Evolutionary conservation across 768 basidiomycete species (phyloP).

Genomic region (Panus rudis): DNA sequence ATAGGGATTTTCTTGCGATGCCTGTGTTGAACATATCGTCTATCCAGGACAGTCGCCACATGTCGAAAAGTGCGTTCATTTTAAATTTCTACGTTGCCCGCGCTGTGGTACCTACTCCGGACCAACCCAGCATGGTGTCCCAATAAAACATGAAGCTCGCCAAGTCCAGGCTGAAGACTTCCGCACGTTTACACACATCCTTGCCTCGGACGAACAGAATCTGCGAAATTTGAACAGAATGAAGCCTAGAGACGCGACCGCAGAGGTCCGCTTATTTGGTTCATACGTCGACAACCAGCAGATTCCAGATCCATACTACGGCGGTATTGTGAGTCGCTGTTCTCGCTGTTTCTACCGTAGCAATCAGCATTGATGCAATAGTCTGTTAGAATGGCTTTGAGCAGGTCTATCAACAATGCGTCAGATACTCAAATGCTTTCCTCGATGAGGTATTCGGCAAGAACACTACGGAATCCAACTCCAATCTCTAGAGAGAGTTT

Average conservation of each 20-base stretch:
- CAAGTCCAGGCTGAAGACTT: constrained; percentile 64
- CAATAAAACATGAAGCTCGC: constrained; percentile 65
- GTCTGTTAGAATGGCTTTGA: constrained; percentile 65
- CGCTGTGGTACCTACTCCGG: not conserved
- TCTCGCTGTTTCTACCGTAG: not conserved
- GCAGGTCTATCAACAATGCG: constrained; percentile 70
- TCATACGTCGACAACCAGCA: constrained; percentile 63
- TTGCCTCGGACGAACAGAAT: constrained; percentile 80
- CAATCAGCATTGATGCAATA: not conserved
- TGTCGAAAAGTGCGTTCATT: constrained; percentile 54
- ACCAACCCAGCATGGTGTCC: constrained; percentile 54
- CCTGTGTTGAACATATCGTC: not conserved
- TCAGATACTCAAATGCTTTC: constrained; percentile 68
- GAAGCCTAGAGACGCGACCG: constrained; percentile 42
- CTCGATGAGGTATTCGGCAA: constrained; percentile 53
- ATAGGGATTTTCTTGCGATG: not conserved
- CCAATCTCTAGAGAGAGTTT: not conserved
- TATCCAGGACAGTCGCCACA: constrained; percentile 54
- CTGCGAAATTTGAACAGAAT: constrained; percentile 52
- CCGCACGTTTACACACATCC: constrained; percentile 69
- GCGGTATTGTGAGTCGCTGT: constrained; percentile 42
- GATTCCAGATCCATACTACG: constrained; percentile 86
- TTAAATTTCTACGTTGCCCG: not conserved
- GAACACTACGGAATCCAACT: constrained; percentile 8
- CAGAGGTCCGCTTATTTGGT: constrained; percentile 72